Evolutionary conservation across 331 rosid genomes (phyloP).

Genomic region (Telfairia occidentalis): DNA sequence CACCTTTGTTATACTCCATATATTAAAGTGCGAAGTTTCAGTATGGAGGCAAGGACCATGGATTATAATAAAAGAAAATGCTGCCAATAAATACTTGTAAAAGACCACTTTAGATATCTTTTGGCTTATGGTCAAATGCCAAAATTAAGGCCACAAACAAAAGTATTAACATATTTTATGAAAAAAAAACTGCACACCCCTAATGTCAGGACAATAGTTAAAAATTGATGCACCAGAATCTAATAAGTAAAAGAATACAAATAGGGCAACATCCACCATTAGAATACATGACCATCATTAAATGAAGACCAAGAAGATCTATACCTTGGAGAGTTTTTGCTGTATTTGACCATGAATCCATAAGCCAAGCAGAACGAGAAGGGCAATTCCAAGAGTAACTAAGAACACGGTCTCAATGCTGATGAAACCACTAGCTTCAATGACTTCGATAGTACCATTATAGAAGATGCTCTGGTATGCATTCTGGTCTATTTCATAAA

Average conservation of each 20-base stretch:
- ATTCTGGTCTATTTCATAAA: slow-evolving; percentile 73
- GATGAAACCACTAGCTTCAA: slow-evolving; percentile 49
- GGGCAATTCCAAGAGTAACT: slow-evolving; percentile 66
- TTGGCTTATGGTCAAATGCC: not conserved
- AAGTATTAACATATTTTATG: not conserved
- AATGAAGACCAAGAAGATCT: not conserved
- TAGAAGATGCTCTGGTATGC: slow-evolving; percentile 69
- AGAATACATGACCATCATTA: not conserved
- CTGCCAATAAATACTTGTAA: not conserved
- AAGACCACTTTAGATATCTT: not conserved
- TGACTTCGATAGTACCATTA: slow-evolving; percentile 83
- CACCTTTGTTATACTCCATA: not conserved
- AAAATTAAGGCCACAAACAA: not conserved
- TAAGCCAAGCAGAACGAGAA: slow-evolving; percentile 54
- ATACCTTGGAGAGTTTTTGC: slow-evolving; percentile 65
- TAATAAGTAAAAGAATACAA: not conserved
- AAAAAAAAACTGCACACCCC: not conserved
- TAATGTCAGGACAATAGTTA: not conserved
- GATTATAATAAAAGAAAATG: not conserved
- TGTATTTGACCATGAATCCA: slow-evolving; percentile 85
- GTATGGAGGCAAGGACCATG: not conserved
- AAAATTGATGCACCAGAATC: not conserved
- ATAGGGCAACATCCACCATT: not conserved
- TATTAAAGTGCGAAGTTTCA: not conserved
- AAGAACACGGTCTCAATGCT: slow-evolving; percentile 71